A percentile compares a stretch with the other conserved stretches of the same genome.
Conservation (phyloP, 2,329 filamentous ascomycete species). For the Epichloe amarillans region DNA sequence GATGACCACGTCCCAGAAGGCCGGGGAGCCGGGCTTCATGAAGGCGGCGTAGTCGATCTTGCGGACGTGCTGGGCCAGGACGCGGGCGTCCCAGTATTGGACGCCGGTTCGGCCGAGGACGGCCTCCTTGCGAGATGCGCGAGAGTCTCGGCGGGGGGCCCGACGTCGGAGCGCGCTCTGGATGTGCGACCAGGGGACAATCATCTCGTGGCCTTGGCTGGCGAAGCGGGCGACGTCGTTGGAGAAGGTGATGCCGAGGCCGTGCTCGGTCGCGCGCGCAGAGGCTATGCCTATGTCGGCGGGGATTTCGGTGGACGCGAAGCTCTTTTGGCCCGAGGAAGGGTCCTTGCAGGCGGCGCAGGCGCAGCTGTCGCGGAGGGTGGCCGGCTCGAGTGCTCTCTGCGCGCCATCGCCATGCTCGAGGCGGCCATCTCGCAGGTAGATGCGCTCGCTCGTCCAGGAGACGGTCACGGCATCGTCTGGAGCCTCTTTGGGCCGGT, state of each 20-base stretch:
- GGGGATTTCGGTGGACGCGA: conserved; percentile 29
- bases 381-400: conserved; percentile 13
- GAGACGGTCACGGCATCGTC: conserved; percentile 12
- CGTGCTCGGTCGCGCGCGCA: conserved; percentile 20
- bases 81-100: conserved; percentile 27
- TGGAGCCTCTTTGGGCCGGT: neutral
- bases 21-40: conserved; percentile 40
- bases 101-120: conserved; percentile 20
- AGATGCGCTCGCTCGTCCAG: conserved; percentile 15
- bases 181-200: conserved; percentile 22
- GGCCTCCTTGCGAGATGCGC: conserved; percentile 12
- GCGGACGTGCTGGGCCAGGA: conserved; percentile 28
- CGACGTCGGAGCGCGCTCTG: conserved; percentile 17
- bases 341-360: conserved; percentile 40
- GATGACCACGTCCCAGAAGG: conserved; percentile 47
- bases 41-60: conserved; percentile 60
- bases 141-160: neutral
- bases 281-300: conserved; percentile 17
- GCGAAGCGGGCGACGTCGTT: conserved; percentile 26
- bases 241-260: conserved; percentile 47
- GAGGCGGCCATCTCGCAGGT: conserved; percentile 13
- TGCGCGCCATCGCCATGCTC: conserved; percentile 5
- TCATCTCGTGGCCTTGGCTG: conserved; percentile 16
- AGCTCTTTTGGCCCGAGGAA: conserved; percentile 46
- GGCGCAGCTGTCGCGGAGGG: conserved; percentile 40